Percentiles rank a stretch among this genome's conserved stretches.
phyloP scores from a whole-genome alignment of 1,139 yeast species.

The Candida sanyaensis region DNA sequence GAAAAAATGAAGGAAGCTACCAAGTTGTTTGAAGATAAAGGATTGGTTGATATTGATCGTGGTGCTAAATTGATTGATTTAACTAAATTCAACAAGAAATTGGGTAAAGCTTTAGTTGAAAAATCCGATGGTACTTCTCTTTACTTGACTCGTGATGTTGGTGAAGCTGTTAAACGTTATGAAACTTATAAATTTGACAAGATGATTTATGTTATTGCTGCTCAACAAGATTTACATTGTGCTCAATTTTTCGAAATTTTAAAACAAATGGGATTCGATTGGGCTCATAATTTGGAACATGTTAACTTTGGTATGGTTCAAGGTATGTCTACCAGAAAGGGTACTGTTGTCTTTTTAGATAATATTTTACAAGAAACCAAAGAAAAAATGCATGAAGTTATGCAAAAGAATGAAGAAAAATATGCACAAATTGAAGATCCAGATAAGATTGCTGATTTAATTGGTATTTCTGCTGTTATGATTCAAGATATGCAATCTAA shows the following conservation, averaged over 20 bases:
- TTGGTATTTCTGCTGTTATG: constrained; percentile 98
- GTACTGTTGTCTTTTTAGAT: constrained; percentile 96
- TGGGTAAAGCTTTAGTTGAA: constrained; percentile 92
- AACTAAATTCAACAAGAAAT: constrained; percentile 82
- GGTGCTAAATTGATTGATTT: constrained; percentile 92
- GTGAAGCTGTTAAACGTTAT: constrained; percentile 93
- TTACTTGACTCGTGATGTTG: constrained; percentile 94
- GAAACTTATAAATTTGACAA: constrained; percentile 86
- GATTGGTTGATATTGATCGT: constrained; percentile 79
- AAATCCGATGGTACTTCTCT: constrained; percentile 96
- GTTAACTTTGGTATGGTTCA: constrained; percentile 97
- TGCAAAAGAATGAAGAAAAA: constrained; percentile 90
- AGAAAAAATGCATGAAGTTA: constrained; percentile 95
- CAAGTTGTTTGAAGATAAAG: constrained; percentile 62
- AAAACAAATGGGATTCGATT: constrained; percentile 87
- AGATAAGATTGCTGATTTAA: constrained; percentile 90
- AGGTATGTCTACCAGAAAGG: constrained; percentile 98
- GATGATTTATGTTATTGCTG: constrained; percentile 93
- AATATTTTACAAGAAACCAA: constrained; percentile 92
- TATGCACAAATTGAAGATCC: constrained; percentile 95
- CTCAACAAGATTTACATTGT: constrained; percentile 92
- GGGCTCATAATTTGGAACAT: constrained; percentile 82
- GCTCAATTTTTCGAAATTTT: constrained; percentile 95
- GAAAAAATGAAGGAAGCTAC: constrained; percentile 71
- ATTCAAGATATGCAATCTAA: constrained; percentile 99